These are phyloP conservation scores for Anacardium occidentale DNA, from an alignment of 345 rosid species.

Conservation along the genomic window DNA sequence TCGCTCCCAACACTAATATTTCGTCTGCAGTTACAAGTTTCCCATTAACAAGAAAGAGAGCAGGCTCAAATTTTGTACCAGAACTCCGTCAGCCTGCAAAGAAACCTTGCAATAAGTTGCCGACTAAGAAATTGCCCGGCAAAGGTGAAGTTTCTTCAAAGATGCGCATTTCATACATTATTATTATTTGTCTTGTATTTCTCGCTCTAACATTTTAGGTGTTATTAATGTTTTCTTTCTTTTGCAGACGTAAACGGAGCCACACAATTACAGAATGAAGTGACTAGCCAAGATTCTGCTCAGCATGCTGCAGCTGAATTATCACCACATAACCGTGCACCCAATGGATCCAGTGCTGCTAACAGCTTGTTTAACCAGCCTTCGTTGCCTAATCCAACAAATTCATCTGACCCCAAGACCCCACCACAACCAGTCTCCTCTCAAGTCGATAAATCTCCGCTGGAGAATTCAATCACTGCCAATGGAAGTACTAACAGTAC, in stretches of 20 bases:
- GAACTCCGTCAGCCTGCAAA: conserved; percentile 44
- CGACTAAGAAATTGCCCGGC: conserved; percentile 28
- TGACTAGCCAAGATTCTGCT: conserved; percentile 19
- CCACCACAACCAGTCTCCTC: conserved; percentile 55
- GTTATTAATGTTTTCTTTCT: not conserved
- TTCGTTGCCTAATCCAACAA: conserved; percentile 33
- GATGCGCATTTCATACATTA: not conserved
- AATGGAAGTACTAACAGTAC: conserved; percentile 37
- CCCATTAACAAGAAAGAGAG: conserved; percentile 49
- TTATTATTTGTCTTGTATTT: not conserved
- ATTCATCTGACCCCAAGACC: conserved; percentile 52
- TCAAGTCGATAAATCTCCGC: conserved; percentile 40
- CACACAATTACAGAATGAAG: conserved; percentile 17
- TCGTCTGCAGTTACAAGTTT: conserved; percentile 33
- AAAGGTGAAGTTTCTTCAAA: conserved; percentile 38
- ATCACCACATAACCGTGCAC: conserved; percentile 16
- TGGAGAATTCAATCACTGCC: conserved; percentile 30
- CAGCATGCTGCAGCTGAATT: conserved; percentile 28
- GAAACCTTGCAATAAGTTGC: conserved; percentile 40
- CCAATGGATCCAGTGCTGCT: conserved; percentile 48
- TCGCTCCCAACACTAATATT: conserved; percentile 26
- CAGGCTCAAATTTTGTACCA: conserved; percentile 25
- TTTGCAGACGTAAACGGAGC: conserved; percentile 9
- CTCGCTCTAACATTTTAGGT: not conserved
- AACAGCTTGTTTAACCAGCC: conserved; percentile 69